Evolutionary conservation across 768 basidiomycete species (phyloP).

Genomic region (Lactarius sp.): DNA sequence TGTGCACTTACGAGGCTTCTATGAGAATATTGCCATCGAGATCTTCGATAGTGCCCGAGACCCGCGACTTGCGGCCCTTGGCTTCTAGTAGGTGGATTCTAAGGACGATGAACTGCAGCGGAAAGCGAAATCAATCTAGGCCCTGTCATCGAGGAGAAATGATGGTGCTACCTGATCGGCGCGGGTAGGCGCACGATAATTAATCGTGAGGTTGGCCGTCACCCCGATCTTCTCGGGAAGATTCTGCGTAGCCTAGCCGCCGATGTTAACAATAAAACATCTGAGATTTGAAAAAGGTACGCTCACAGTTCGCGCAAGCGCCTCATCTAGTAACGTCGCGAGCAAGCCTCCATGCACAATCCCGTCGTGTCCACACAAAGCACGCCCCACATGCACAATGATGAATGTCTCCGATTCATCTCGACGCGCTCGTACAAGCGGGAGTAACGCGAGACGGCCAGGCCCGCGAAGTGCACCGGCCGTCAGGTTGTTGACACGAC

Average conservation of each 20-base stretch:
- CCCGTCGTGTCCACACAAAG: conserved; percentile 89
- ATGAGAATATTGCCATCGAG: conserved; percentile 77
- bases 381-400: conserved; percentile 78
- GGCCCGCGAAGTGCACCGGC: conserved; percentile 85
- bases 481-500: conserved; percentile 77
- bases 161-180: conserved; percentile 67
- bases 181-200: conserved; percentile 82
- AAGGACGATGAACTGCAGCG: conserved; percentile 73
- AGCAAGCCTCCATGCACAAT: conserved; percentile 92
- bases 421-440: conserved; percentile 64
- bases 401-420: conserved; percentile 73
- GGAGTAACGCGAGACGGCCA: conserved; percentile 75
- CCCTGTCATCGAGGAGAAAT: not conserved
- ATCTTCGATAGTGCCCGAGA: conserved; percentile 70
- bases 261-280: not conserved
- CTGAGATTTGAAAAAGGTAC: not conserved
- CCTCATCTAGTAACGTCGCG: conserved; percentile 87
- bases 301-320: conserved; percentile 71
- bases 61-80: conserved; percentile 74
- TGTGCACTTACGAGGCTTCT: conserved; percentile 64
- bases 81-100: conserved; percentile 59
- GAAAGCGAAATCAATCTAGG: not conserved
- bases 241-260: conserved; percentile 68
- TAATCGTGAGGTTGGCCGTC: conserved; percentile 77
- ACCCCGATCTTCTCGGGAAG: conserved; percentile 89